Evolutionary conservation across 805 yeast genomes (phyloP), one percentile per base, ranked within the genome.

Genomic region (Spathaspora girioi): DNA sequence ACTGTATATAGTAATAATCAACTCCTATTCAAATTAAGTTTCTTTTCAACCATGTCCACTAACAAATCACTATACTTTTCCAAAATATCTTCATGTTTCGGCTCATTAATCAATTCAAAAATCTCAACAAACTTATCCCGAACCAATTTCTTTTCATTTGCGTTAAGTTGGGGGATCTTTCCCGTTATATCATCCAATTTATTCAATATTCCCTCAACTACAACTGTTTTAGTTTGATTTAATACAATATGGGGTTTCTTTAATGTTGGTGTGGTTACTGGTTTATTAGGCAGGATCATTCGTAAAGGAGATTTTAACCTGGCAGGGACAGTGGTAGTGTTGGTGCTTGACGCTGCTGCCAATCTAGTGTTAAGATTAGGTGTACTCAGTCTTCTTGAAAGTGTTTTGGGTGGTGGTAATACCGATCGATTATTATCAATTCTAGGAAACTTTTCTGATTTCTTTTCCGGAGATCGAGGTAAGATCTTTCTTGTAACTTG

Each of bases 61-160:
- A 75, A 59, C 51, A 64, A 57, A 2, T 71, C 66, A 56, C 78
- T 77, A 54, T 75, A 77, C 26, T 54, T 64, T 41, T 70, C 70
- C 40, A 78, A 57, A 7, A 76, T 32, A 38, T 64, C 63, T 12
- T 56, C 18, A 11, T 42, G 26, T 2, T 42, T 11, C 17, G 44
- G 26, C n/a, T 18, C 27, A 29, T 18, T 18, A 18, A 29, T 14
- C 29, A 15, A 29, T 11, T 23, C 19, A 31, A 47, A 14, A 19
- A 41, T 18, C 3, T 41, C 15, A 23, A 17, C 27, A 11, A 51
- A 10, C 38, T 45, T 45, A 12, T 35, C 48, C 6, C 27, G 40
- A 17, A 49, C 27, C 11, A 38, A 12, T 10, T 10, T 9, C 35
- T 42, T 51, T 3, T 51, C 54, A 26, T 46, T 46, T 10, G 29